Evolutionary conservation across 352 stramenopile species (phyloP), one percentile per base, ranked within the genome.

Genomic region (Globisporangium perplexum): DNA sequence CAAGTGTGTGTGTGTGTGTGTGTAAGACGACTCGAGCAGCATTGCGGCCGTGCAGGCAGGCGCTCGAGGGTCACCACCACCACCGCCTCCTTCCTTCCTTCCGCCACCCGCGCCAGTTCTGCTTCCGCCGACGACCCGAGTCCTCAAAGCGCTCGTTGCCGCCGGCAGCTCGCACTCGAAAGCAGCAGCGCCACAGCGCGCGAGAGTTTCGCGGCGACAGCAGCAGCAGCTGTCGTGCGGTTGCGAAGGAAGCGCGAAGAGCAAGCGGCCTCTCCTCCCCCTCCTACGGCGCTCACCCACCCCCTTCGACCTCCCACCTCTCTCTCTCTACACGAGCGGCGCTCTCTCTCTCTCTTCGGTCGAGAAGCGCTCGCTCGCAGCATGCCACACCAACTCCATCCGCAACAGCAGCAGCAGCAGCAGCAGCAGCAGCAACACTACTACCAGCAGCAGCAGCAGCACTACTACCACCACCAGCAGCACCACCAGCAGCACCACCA

Each of bases 381-480:
- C n/a, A 46, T 46, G 41, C 41, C 26, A 51, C 46, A 42, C 46
- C 26, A 10, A 36, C 46, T 31, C 20, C 8, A 44, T 35, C 47
- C 28, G 14, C 47, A 52, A 6, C 28, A 42, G 23, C 47, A 52
- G 1, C 47, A 41, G 15, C 46, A 35, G 26, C 46, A 39, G 46
- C 28, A 22, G 20, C 30, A 55, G 18, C 24, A 28, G 3, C 15
- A 53, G 14, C 41, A 46, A 20, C 53, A 50, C 14, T 44, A 45
- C 10, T 18, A 48, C n/a, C 46, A 42, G 45, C 53, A 51, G 0
- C 43, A 31, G 8, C 38, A 53, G 4, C 47, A 45, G n/a, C 23
- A 24, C 2, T 11, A 46, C 20, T 7, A 46, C 7, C 8, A 46
- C 18, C 18, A 24, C 18, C n/a, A 45, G 1, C 39, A 45, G 1